phyloP scores from a whole-genome alignment of 1,139 yeast species.

The Arxiozyma telluris region DNA sequence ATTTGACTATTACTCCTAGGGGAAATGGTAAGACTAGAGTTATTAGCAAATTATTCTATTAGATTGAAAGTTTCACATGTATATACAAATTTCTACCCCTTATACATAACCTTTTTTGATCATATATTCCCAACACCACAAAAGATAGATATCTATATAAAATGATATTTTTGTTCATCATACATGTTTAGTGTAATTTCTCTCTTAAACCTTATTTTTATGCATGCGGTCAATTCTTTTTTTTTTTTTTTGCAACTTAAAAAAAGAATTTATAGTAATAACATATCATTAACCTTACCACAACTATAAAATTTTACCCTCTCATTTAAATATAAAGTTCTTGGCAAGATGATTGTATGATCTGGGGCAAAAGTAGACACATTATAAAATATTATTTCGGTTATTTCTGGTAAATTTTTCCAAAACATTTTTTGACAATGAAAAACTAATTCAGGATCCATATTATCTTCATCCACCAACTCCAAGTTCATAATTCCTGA shows the following conservation, averaged over 20 bases:
- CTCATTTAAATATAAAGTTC: slow-evolving; percentile 13
- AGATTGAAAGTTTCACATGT: neutral
- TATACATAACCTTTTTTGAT: no score
- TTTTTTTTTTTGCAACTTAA: no score
- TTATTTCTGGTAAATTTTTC: slow-evolving; percentile 8
- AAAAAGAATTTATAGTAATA: neutral
- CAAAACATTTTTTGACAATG: slow-evolving; percentile 9
- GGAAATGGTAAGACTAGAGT: neutral
- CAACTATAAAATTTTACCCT: slow-evolving; percentile 11
- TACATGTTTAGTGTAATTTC: no score
- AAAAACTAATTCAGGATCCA: neutral
- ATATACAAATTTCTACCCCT: neutral
- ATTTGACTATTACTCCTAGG: slow-evolving; percentile 4
- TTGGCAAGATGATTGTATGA: slow-evolving; percentile 15
- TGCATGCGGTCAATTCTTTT: no score
- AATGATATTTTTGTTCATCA: no score
- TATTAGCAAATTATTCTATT: slow-evolving; percentile 2
- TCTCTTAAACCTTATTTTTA: no score
- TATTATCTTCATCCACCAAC: slow-evolving; percentile 1
- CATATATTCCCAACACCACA: no score
- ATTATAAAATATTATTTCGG: slow-evolving; percentile 13
- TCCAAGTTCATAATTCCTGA: neutral
- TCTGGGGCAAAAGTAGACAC: slow-evolving; percentile 9
- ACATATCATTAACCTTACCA: slow-evolving; percentile 5
- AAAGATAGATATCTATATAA: neutral